Evolutionary conservation across 805 yeast species (phyloP).

Genomic region (Hanseniaspora vineae): DNA sequence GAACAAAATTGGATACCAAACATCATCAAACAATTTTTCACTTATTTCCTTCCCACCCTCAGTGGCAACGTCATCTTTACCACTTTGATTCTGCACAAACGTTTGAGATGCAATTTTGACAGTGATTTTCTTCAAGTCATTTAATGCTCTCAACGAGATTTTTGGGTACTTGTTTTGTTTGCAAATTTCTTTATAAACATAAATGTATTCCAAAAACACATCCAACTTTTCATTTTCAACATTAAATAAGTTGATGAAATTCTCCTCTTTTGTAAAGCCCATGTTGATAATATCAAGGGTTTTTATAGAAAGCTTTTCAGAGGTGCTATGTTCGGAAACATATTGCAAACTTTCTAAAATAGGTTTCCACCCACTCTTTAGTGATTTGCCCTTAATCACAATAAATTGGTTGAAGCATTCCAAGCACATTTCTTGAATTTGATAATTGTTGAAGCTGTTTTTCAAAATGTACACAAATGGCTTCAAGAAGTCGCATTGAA

Average conservation of each 20-base stretch:
- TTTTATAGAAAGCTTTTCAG: constrained; percentile 4
- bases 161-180: constrained; percentile 77
- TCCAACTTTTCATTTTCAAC: constrained; percentile 56
- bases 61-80: constrained; percentile 11
- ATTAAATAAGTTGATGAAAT: neutral
- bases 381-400: constrained; percentile 53
- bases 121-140: constrained; percentile 52
- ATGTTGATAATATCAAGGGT: constrained; percentile 3
- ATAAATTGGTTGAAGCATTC: constrained; percentile 85
- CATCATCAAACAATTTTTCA: constrained; percentile 36
- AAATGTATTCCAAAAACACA: constrained; percentile 44
- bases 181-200: constrained; percentile 66
- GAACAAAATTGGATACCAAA: constrained; percentile 79
- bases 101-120: constrained; percentile 40
- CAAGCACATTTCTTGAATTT: constrained; percentile 77
- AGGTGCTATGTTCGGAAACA: constrained; percentile 42
- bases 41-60: constrained; percentile 15
- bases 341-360: constrained; percentile 65
- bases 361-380: constrained; percentile 92
- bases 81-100: constrained; percentile 18
- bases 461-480: constrained; percentile 76
- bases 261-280: neutral
- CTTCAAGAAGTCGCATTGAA: constrained; percentile 83
- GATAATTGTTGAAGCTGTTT: constrained; percentile 45
- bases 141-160: constrained; percentile 67